Evolutionary conservation across 768 basidiomycete species (phyloP), one percentile per base, ranked within the genome.

Genomic region (Boletus patriciae): DNA sequence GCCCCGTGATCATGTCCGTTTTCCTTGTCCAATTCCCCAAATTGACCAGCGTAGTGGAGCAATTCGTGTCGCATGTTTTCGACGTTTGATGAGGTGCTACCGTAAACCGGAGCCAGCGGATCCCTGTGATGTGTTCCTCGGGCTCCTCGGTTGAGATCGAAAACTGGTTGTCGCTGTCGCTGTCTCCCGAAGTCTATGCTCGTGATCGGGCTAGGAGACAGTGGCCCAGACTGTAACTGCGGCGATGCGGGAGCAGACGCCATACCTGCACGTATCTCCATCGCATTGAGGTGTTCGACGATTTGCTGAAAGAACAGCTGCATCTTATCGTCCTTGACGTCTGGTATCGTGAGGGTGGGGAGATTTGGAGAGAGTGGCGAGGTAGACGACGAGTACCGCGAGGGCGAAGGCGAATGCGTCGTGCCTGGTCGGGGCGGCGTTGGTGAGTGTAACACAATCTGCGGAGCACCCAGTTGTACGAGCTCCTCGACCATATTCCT

Each of bases 251-350:
- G 61, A 15, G 52, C 15, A 16, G 60, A 60, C 9, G 66, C 19
- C 41, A 62, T 61, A 9, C 63, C 69, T 15, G 82, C 78, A 48
- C 81, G 80, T 38, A 79, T 76, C 65, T 89, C 85, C 75, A 93
- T 84, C 43, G 81, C 80, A 63, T 87, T 85, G 54, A 94, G 81
- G 67, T 91, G 90, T 46, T 88, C 83, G 9, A 86, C 88, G 45
- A 94, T 86, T 70, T 95, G 90, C 52, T 88, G 80, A 72, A 94
- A 91, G 75, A 95, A 95, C 45, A 83, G 74, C 62, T 93, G 90
- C 64, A 96, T 84, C 44, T 82, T 85, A 50, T 83, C 83, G 64
- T 94, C 87, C 62, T 87, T 80, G 29, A 88, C 75, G 54, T 87
- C 81, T 0, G 92, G 89, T n/a, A 85, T 78, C 27, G 81, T 78